phyloP scores from a whole-genome alignment of 768 basidiomycete genomes.

The Mycena leptocephala region DNA sequence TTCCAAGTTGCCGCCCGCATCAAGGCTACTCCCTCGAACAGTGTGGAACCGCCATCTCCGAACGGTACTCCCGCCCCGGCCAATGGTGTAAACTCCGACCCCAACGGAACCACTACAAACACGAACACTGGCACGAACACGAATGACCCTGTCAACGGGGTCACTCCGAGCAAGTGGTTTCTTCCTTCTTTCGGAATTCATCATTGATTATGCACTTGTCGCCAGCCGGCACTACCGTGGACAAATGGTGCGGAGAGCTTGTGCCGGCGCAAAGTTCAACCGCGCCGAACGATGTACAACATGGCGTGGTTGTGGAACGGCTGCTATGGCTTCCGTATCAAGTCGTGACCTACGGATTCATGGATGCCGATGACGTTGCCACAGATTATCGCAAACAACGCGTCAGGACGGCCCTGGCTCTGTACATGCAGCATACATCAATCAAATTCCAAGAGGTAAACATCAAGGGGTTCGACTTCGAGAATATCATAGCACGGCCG shows the following conservation, averaged over 20 bases:
- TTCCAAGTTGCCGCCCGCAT: conserved; percentile 9
- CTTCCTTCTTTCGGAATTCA: too few species aligned
- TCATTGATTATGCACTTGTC: too few species aligned
- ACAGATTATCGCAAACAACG: neutral
- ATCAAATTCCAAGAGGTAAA: neutral
- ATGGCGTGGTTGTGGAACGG: neutral
- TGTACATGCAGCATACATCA: neutral
- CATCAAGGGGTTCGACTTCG: neutral
- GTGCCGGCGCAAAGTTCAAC: neutral
- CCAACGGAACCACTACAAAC: neutral
- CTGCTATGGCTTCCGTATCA: neutral
- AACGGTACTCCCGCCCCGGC: neutral
- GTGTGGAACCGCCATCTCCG: too few species aligned
- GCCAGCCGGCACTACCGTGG: too few species aligned
- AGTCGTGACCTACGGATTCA: neutral
- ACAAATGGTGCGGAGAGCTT: neutral
- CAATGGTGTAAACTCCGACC: neutral
- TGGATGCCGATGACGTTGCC: neutral
- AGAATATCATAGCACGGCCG: neutral
- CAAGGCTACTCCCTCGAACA: neutral
- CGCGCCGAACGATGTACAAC: neutral
- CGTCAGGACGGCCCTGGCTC: neutral
- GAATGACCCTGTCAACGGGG: neutral
- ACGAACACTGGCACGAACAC: neutral
- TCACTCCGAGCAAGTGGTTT: too few species aligned